phyloP scores from a whole-genome alignment of 2,329 filamentous ascomycete species.

The Hymenoscyphus occultus region DNA sequence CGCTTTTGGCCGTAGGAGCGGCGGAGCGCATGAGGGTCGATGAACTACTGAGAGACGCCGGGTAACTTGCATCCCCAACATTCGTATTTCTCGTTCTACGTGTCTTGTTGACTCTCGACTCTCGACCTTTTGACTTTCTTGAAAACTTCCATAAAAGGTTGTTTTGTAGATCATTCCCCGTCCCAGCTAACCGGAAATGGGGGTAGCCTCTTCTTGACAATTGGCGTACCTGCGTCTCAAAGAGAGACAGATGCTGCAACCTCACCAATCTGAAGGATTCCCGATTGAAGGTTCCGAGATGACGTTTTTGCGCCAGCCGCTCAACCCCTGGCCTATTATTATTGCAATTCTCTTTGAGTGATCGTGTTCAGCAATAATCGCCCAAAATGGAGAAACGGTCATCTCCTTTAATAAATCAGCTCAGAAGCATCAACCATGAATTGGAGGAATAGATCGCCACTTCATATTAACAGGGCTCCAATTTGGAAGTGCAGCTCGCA shows the following conservation, averaged over 20 bases:
- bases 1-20: constrained; percentile 1
- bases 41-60: not conserved
- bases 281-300: not conserved
- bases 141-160: not conserved
- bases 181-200: not conserved
- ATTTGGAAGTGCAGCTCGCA: not conserved
- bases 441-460: not conserved
- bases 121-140: not conserved
- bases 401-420: not conserved
- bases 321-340: not conserved
- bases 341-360: not conserved
- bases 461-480: not conserved
- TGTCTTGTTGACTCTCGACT: not conserved
- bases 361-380: not conserved
- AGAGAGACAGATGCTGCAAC: not conserved
- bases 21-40: not conserved
- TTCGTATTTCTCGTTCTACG: not conserved
- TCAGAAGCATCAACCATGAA: not conserved
- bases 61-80: not conserved
- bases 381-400: not conserved
- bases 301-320: not conserved
- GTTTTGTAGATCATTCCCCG: not conserved
- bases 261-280: constrained; percentile 4
- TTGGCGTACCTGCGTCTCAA: not conserved
- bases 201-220: not conserved